phyloP scores from a whole-genome alignment of 1,284 basidiomycete species.

The Austroboletus olivaceoglutinosus region DNA sequence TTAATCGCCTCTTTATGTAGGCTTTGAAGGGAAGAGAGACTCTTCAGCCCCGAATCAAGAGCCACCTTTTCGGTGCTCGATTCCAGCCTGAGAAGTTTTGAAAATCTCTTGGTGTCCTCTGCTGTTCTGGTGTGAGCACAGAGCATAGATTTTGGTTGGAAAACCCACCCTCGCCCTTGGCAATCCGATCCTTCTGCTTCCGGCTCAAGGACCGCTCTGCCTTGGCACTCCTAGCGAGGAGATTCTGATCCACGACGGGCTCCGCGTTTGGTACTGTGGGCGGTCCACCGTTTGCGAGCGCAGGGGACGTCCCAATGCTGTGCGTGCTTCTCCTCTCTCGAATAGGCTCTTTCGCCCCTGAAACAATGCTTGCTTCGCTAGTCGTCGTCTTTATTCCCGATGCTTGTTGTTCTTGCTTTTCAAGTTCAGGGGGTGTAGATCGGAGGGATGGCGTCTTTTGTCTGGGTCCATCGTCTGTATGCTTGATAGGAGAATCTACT shows the following conservation, averaged over 20 bases:
- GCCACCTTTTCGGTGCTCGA: conserved; percentile 29
- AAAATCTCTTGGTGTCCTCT: conserved; percentile 28
- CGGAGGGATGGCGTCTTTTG: conserved; percentile 18
- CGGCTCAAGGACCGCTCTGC: conserved; percentile 29
- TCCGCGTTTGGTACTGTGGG: conserved; percentile 23
- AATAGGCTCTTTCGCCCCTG: conserved; percentile 22
- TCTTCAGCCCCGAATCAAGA: conserved; percentile 26
- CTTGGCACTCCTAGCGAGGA: conserved; percentile 16
- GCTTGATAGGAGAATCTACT: background rate
- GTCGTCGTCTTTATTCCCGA: background rate
- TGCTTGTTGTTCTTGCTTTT: conserved; percentile 3
- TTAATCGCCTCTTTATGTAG: conserved; percentile 34
- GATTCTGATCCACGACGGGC: conserved; percentile 21
- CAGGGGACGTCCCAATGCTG: conserved; percentile 14
- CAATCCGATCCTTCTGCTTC: conserved; percentile 29
- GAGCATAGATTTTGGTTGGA: background rate
- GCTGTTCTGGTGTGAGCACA: background rate
- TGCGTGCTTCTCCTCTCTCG: conserved; percentile 22
- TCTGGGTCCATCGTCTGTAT: background rate
- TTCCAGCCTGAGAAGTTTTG: conserved; percentile 29
- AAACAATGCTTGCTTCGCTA: background rate
- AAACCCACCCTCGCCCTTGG: conserved; percentile 26
- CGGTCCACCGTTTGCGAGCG: conserved; percentile 27
- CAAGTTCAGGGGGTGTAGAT: conserved; percentile 24
- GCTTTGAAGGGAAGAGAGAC: conserved; percentile 26